Evolutionary conservation across 2,329 filamentous ascomycete genomes (phyloP), one percentile per base, ranked within the genome.

Genomic region (Gnomoniopsis smithogilvyi): DNA sequence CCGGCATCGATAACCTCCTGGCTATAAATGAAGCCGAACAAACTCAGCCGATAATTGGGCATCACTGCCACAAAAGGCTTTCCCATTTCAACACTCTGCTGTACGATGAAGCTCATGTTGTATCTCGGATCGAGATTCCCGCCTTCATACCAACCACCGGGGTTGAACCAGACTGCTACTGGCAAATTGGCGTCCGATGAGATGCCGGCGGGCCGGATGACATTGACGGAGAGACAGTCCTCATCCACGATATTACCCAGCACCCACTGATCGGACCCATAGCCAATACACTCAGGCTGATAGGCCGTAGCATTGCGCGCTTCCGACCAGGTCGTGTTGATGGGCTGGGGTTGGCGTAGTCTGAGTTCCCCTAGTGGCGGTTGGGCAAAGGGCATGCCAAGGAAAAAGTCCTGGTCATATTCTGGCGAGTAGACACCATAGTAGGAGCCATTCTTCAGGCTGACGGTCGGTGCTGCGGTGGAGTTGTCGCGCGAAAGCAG

Each of bases 121-220:
- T 87, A 87, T 30, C 82, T 75, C 24, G 76, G 66, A 56, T 83
- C 79, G 63, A 65, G 24, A 70, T 64, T 61, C 4, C 64, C 64
- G 11, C 68, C 68, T 59, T 63, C 59, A 47, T 56, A 59, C 21
- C 69, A 67, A 8, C 67, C 72, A 19, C 72, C 72, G 1, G 77
- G 77, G 63, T 85, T 78, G 52, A 87, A 83, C 82, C 83, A 87
- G 0, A 86, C 77, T 6, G 75, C 77, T 4, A 87, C 80, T 0
- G 85, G 85, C 1, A 88, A 73, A 17, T 73, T 75, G 30, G 72
- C 72, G 21, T 67, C 66, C 51, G 69, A 61, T 49, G 75, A 69
- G 6, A 76, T 73, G 6, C 78, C 76, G 34, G 75, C 67, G 0
- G 80, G 79, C 7, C 82, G 76, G n/a, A 85, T 72, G 7, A 86